Conservation (phyloP, 192 early-diverging fungal genomes). For the Linnemannia schmuckeri region DNA sequence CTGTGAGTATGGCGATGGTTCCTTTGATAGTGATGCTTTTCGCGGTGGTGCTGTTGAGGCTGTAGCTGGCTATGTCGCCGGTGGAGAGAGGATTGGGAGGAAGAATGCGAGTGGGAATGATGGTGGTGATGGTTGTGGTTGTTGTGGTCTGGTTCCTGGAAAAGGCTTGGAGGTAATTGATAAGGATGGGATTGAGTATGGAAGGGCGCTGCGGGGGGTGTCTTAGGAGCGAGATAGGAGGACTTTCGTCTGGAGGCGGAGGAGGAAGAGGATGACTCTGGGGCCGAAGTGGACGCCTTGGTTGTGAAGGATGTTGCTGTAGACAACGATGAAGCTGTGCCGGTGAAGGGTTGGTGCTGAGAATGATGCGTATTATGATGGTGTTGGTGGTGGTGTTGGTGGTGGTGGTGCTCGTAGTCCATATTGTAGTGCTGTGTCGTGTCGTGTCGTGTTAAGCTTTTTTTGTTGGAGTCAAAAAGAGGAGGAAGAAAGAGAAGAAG, state of each 20-base stretch:
- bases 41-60: constrained; percentile 15
- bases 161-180: constrained; percentile 2
- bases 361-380: background rate
- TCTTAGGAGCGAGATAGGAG: constrained; percentile 17
- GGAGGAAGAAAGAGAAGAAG: background rate
- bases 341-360: constrained; percentile 21
- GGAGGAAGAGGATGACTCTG: constrained; percentile 16
- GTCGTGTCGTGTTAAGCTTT: background rate
- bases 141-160: constrained; percentile 18
- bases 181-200: constrained; percentile 1
- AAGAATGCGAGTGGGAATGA: background rate
- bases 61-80: constrained; percentile 26
- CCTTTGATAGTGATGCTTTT: background rate
- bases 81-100: background rate
- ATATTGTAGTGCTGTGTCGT: background rate
- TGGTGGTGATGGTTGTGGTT: constrained; percentile 13
- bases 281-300: constrained; percentile 11
- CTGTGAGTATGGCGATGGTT: background rate
- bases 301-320: constrained; percentile 7
- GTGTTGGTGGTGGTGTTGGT: constrained; percentile 29
- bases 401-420: constrained; percentile 41
- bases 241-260: constrained; percentile 15
- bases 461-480: background rate
- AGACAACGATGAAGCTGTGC: background rate
- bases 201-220: constrained; percentile 19